phyloP scores from a whole-genome alignment of 2,329 filamentous ascomycete species.

The Ophiostoma quercus region DNA sequence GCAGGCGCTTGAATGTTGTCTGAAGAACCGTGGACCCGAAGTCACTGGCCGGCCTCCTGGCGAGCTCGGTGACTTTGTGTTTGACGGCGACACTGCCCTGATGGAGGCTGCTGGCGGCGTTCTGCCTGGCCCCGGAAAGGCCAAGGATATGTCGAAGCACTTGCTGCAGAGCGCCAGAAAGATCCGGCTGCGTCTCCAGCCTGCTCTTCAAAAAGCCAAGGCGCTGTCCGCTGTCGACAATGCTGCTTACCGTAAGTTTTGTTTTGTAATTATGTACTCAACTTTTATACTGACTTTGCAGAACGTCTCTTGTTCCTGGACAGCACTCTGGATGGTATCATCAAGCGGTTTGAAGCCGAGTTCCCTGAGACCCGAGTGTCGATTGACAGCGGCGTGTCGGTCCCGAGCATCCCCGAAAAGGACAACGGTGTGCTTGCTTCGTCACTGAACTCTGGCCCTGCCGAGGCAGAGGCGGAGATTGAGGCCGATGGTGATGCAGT shows the following conservation, averaged over 20 bases:
- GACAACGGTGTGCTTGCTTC: conserved; percentile 22
- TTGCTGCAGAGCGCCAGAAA: conserved; percentile 81
- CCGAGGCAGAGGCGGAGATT: conserved; percentile 11
- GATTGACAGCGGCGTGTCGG: conserved; percentile 32
- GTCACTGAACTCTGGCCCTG: conserved; percentile 15
- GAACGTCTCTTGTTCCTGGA: conserved; percentile 81
- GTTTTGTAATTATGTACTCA: fast-evolving
- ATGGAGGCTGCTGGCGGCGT: conserved; percentile 11
- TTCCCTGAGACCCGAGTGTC: conserved; percentile 75
- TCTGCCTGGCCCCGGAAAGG: conserved; percentile 52
- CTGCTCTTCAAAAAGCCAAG: conserved; percentile 70
- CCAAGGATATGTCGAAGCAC: conserved; percentile 90
- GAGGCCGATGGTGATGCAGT: conserved; percentile 26
- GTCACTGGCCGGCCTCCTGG: conserved; percentile 40
- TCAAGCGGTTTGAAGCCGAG: conserved; percentile 91
- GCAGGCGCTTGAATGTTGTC: conserved; percentile 84
- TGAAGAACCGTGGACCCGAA: conserved; percentile 67
- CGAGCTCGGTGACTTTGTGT: conserved; percentile 42
- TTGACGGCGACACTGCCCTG: conserved; percentile 44
- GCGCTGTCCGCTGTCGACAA: conserved; percentile 64
- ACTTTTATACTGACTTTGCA: conserved; percentile 32
- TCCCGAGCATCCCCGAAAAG: conserved; percentile 26
- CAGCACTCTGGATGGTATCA: conserved; percentile 81
- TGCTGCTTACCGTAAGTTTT: conserved; percentile 64
- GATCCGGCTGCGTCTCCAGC: conserved; percentile 76